These are phyloP conservation scores for Acanthamoeba sp. DNA, from an alignment of 208 protist genomes.

Conservation along the genomic window DNA sequence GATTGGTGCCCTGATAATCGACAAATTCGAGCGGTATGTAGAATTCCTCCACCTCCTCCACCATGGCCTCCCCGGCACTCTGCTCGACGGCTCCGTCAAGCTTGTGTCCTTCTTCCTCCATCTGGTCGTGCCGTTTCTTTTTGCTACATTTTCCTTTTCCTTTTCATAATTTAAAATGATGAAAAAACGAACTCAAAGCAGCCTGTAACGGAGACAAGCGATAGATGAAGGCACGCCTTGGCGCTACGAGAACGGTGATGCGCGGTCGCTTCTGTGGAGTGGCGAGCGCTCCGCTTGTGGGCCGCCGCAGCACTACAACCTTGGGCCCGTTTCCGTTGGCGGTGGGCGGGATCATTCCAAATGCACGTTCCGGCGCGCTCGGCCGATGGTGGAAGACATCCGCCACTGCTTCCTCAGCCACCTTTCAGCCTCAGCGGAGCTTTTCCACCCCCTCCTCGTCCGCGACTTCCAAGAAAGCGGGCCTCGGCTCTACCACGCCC, in stretches of 20 bases:
- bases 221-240: not conserved
- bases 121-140: not conserved
- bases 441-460: not conserved
- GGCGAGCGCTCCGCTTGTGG: too few relatives aligned
- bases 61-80: not conserved
- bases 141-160: not conserved
- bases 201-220: too few relatives aligned
- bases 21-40: constrained; percentile 42
- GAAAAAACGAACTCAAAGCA: too few relatives aligned
- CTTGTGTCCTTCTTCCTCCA: not conserved
- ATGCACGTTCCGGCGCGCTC: too few relatives aligned
- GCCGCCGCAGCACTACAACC: too few relatives aligned
- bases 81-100: too few relatives aligned
- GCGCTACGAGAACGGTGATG: not conserved
- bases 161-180: not conserved
- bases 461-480: not conserved
- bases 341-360: too few relatives aligned
- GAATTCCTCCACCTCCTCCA: constrained; percentile 27
- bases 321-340: too few relatives aligned
- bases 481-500: not conserved
- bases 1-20: constrained; percentile 61
- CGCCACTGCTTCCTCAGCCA: not conserved
- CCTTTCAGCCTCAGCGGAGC: not conserved
- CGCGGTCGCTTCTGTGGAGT: too few relatives aligned
- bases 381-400: too few relatives aligned